phyloP scores from a whole-genome alignment of 176 grass and related monocot species.

The Metroxylon sagu region DNA sequence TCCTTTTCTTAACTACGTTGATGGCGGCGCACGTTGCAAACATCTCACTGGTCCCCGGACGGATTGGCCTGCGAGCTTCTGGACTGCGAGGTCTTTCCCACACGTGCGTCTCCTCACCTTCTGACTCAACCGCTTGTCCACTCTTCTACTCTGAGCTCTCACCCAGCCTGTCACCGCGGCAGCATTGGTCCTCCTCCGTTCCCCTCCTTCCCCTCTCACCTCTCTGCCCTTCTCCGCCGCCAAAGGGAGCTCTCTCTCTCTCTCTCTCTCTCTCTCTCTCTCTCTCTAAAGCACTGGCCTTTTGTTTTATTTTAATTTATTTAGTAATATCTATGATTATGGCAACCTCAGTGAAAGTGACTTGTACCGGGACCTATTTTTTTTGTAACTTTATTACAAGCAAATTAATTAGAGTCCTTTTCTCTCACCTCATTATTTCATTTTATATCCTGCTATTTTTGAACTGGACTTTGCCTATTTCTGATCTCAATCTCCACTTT shows the following conservation, averaged over 20 bases:
- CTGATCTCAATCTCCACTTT: too few relatives aligned
- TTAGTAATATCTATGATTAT: too few relatives aligned
- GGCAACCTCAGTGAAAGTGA: too few relatives aligned
- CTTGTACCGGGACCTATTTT: too few relatives aligned
- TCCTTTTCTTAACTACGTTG: too few relatives aligned
- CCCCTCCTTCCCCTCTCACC: constrained; percentile 5
- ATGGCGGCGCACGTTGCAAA: too few relatives aligned
- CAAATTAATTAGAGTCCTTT: too few relatives aligned
- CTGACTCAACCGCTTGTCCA: neutral
- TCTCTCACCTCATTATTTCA: too few relatives aligned
- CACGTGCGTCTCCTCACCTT: constrained; percentile 26
- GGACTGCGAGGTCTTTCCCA: constrained; percentile 22
- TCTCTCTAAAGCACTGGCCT: neutral
- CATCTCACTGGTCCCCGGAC: constrained; percentile 52
- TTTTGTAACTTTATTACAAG: too few relatives aligned
- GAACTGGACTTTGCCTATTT: too few relatives aligned
- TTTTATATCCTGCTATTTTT: too few relatives aligned
- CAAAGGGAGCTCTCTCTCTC: constrained; percentile 6
- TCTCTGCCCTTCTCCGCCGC: constrained; percentile 16
- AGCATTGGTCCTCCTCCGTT: constrained; percentile 15
- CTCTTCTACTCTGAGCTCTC: constrained; percentile 3
- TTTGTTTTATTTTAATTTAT: too few relatives aligned
- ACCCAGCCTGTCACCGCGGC: constrained; percentile 8
- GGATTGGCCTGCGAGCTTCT: constrained; percentile 24
- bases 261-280: constrained; percentile 1